phyloP scores from a whole-genome alignment of 2,329 filamentous ascomycete genomes.

The Colletotrichum orbiculare region DNA sequence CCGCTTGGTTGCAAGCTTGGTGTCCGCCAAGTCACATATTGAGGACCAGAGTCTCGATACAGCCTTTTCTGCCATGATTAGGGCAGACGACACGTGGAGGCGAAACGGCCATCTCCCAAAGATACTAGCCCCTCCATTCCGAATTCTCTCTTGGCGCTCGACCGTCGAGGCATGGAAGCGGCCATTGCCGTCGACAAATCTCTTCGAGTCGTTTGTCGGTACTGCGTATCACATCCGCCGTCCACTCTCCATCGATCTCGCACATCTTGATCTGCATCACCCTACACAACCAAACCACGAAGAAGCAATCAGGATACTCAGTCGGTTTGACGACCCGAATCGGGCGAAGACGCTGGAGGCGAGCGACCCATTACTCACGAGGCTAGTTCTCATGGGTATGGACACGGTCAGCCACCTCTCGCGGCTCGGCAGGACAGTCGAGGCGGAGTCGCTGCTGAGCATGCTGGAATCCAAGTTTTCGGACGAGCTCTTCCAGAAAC shows the following conservation, averaged over 20 bases:
- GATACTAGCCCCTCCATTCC: constrained; percentile 58
- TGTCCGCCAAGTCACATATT: constrained; percentile 54
- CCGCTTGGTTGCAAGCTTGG: constrained; percentile 51
- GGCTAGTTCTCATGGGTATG: constrained; percentile 40
- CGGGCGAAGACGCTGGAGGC: constrained; percentile 1
- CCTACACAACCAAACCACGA: constrained; percentile 60
- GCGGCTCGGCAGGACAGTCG: constrained; percentile 50
- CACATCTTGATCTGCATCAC: constrained; percentile 66
- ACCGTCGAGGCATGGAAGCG: constrained; percentile 62
- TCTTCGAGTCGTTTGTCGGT: constrained; percentile 65
- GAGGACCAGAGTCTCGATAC: constrained; percentile 56
- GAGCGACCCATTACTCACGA: constrained; percentile 2
- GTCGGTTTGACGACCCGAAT: constrained; percentile 41
- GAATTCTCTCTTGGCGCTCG: constrained; percentile 60
- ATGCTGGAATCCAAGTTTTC: constrained; percentile 51
- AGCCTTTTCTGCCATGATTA: constrained; percentile 60
- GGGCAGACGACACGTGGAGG: constrained; percentile 57
- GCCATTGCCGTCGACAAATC: constrained; percentile 55
- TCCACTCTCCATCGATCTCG: constrained; percentile 56
- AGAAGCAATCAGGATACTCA: constrained; percentile 57
- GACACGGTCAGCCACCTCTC: constrained; percentile 59
- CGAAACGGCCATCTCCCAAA: constrained; percentile 47
- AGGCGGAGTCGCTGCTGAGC: constrained; percentile 54
- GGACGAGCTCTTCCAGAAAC: constrained; percentile 25
- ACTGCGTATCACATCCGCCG: constrained; percentile 54